Evolutionary conservation across 2,329 filamentous ascomycete species (phyloP), one percentile per base, ranked within the genome.

Genomic region (Trichophyton benhamiae): DNA sequence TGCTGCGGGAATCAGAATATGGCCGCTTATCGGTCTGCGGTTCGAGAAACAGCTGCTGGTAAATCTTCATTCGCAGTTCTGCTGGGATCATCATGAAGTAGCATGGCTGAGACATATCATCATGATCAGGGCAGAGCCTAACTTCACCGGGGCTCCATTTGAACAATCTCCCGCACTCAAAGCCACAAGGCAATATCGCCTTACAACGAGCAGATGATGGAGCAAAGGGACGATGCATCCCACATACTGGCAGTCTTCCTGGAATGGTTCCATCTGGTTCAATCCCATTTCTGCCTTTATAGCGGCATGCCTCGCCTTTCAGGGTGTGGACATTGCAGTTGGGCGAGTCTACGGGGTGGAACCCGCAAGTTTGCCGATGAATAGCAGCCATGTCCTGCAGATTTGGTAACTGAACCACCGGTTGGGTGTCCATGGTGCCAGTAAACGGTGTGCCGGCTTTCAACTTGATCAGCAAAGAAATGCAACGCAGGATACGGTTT

Each of bases 91-190:
- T 55, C 30, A 55, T 33, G 13, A 55, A 55, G 9, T 55, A 55
- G 52, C 52, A 55, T 5, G 20, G 52, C 52, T 36, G 11, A 1
- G 46, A 9, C 25, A 30, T 55, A 20, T 55, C 52, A 3, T 20
- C n/a, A 36, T 55, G 52, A 15, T 55, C 27, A 55, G 52, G 30
- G 52, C 52, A 55, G 3, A 55, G 27, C 30, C 25, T 33, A 36
- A 55, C 4, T 55, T 55, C 52, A 55, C 52, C 52, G 9, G 52
- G 52, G 30, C 52, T 55, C 52, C 52, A 55, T 36, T 55, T 55
- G 52, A 55, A 17, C 13, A 55, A 17, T 17, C 30, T 2, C 13
- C 11, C 52, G 17, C 52, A 55, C 13, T 55, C 52, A 4, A 36
- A 55, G 13, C 52, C 52, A 20, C 52, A 55, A 9, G 49, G 33